Evolutionary conservation across 2,329 filamentous ascomycete genomes (phyloP), one percentile per base, ranked within the genome.

Genomic region (Lasiodiplodia gonubiensis): DNA sequence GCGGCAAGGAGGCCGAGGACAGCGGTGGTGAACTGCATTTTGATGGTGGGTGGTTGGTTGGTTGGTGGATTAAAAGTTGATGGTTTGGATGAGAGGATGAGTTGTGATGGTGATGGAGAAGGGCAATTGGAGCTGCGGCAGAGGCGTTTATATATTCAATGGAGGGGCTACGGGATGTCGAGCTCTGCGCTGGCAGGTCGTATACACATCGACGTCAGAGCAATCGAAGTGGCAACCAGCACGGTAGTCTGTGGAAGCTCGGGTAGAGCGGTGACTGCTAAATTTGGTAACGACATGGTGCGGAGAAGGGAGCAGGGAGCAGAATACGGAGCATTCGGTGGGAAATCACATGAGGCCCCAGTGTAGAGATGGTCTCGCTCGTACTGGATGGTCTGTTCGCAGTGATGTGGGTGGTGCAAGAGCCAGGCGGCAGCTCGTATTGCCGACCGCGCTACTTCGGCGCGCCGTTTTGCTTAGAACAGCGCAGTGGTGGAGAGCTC

Each of bases 41-140:
- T 65, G 30, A 21, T 25, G 63, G 51, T 54, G 51, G 51, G 30
- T 46, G 52, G 60, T 49, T 49, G 35, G 21, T 42, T 59, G 35
- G 54, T 59, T 59, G 35, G 23, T 60, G 11, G 37, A 14, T 27
- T 33, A 10, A 23, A 18, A 39, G 37, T 7, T 60, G 59, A 65
- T 53, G 37, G n/a, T 35, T 46, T 64, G 35, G 27, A 39, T 25
- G 61, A 42, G 61, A 52, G 21, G 61, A 53, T 37, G 30, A 16
- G n/a, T 53, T 39, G 33, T 66, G 64, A 27, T 57, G 51, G 23
- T 66, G 64, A 66, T 66, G 63, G 63, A 51, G 59, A 21, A 37
- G 46, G 21, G 30, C 11, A 23, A 25, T 21, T 35, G 33, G 49
- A 23, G 27, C 16, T 35, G 30, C 16, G 46, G 49, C 1, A 46